These are phyloP conservation scores for Lodderomyces margitis DNA, from an alignment of 1,139 yeast species.

Conservation along the genomic window DNA sequence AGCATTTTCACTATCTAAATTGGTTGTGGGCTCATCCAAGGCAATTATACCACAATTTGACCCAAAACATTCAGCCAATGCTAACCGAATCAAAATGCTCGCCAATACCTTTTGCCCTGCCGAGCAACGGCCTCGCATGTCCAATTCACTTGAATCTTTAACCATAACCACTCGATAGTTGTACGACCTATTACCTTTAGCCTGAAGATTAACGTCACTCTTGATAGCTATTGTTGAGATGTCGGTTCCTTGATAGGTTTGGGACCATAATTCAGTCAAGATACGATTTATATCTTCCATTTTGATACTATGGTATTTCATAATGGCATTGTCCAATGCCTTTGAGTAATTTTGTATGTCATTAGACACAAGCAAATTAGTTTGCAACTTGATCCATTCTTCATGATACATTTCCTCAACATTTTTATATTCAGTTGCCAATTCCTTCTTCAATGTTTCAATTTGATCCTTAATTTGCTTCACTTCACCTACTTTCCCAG, in stretches of 20 bases:
- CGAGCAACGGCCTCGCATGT: constrained; percentile 97
- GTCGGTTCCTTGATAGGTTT: constrained; percentile 93
- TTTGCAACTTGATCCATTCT: constrained; percentile 76
- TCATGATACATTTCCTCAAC: constrained; percentile 62
- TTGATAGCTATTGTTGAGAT: constrained; percentile 86
- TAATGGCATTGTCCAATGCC: constrained; percentile 88
- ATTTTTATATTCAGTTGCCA: constrained; percentile 67
- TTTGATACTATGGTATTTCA: constrained; percentile 87
- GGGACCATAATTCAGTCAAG: constrained; percentile 88
- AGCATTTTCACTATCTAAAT: constrained; percentile 84
- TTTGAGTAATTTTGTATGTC: constrained; percentile 81
- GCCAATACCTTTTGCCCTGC: constrained; percentile 98
- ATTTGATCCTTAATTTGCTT: constrained; percentile 80
- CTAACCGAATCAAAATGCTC: constrained; percentile 84
- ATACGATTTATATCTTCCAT: constrained; percentile 92
- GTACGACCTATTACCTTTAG: constrained; percentile 68
- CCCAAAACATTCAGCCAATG: constrained; percentile 95
- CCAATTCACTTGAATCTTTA: constrained; percentile 86
- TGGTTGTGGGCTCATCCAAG: constrained; percentile 96
- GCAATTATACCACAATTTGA: constrained; percentile 93
- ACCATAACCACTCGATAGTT: constrained; percentile 95
- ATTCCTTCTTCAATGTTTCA: constrained; percentile 51
- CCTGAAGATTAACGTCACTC: constrained; percentile 67
- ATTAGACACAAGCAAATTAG: constrained; percentile 75
- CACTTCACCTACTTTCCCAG: constrained; percentile 81